Base-by-base conservation (phyloP, 306 rosid genomes). In the Hylodesmum podocarpum region DNA sequence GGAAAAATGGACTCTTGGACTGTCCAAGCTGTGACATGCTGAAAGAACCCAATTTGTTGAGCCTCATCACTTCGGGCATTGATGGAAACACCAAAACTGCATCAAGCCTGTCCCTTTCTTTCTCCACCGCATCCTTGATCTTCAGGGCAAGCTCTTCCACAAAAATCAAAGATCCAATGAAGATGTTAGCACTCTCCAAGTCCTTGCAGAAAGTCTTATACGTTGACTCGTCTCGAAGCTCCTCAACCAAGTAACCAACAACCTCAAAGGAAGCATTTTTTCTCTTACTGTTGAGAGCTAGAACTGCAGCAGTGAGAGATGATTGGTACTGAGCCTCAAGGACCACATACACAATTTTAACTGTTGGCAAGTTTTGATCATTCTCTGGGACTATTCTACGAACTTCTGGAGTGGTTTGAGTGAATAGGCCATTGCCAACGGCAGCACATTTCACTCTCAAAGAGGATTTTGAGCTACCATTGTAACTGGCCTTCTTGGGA, bases 11-110 rank as follows among this genome's bases (percentile, higher is more conserved):
- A 15, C 98, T 92, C 70, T 96, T 96, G 0, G 99, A 96, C 58
- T 91, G 98, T 0, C 99, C 99, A 71, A 92, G 91, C 73, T 96
- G 99, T 0, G 98, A 84, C 98, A 91, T 96, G 50, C 96, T 92
- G 70, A 96, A 92, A 3, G 98, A 89, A 0, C 97, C 97, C 71
- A 95, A 73, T 53, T 95, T 95, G 87, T 90, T 96, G 2, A 96
- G 86, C 75, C 99, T 89, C 99, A 96, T 92, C 8, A 96, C 99
- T 44, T 96, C 98, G 44, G 99, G 99, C 99, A 96, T 96, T 71
- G 99, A 96, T 31, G 99, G 99, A 36, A 96, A 96, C 82, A 96
- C 99, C 77, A 92, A 65, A 33, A 96, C 99, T 16, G 99, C 99
- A 69, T 96, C 97, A 59, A 96, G 91, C 31, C 97, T 84, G 8